Conservation (phyloP, 2,329 filamentous ascomycete species). For the Talaromyces sp. region DNA sequence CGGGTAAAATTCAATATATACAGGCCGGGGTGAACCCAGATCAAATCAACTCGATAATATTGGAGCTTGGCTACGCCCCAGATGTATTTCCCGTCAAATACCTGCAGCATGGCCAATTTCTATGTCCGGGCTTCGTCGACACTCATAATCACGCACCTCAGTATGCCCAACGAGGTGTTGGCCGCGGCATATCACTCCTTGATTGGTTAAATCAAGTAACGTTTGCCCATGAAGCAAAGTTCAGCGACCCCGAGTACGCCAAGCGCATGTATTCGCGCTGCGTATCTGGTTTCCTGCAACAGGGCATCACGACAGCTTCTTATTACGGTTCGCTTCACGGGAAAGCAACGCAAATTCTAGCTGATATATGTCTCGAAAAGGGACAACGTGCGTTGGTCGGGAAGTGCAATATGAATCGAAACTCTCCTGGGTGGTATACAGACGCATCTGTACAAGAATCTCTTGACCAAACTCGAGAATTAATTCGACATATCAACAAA, state of each 20-base stretch:
- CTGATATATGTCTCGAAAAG: slow-evolving; percentile 33
- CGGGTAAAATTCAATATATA: slow-evolving; percentile 35
- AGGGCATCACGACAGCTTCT: slow-evolving; percentile 47
- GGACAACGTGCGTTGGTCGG: slow-evolving; percentile 42
- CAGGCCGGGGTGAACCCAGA: slow-evolving; percentile 21
- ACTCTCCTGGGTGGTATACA: slow-evolving; percentile 55
- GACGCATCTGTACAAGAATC: slow-evolving; percentile 54
- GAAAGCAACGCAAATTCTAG: slow-evolving; percentile 35
- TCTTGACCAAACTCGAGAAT: slow-evolving; percentile 52
- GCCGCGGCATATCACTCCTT: slow-evolving; percentile 47
- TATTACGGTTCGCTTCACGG: slow-evolving; percentile 41
- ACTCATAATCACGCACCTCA: slow-evolving; percentile 70
- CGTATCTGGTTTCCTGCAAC: slow-evolving; percentile 61
- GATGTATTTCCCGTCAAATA: slow-evolving; percentile 31
- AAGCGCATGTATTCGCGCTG: slow-evolving; percentile 54
- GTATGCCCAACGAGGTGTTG: slow-evolving; percentile 51
- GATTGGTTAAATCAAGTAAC: slow-evolving; percentile 68
- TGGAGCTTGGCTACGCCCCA: slow-evolving; percentile 28
- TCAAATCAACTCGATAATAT: slow-evolving; percentile 29
- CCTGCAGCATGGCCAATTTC: slow-evolving; percentile 33
- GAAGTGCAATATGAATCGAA: slow-evolving; percentile 43
- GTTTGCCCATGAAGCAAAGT: slow-evolving; percentile 66
- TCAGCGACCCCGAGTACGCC: slow-evolving; percentile 59
- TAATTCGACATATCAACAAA: slow-evolving; percentile 52
- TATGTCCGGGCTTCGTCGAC: slow-evolving; percentile 54